Conservation (phyloP, 2,329 filamentous ascomycete species). For the Didymella exigua region DNA sequence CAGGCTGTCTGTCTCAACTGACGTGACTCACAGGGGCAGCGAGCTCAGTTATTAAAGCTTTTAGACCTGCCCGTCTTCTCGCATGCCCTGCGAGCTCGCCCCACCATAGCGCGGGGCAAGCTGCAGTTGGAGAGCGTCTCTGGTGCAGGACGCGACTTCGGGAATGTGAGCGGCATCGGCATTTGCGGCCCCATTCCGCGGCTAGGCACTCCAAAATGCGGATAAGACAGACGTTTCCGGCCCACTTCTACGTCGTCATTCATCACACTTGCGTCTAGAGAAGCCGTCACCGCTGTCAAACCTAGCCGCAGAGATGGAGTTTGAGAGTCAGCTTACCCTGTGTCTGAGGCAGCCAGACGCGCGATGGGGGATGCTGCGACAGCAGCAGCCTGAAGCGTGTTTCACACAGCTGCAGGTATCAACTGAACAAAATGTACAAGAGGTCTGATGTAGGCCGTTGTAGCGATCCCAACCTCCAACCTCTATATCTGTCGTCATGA, state of each 20-base stretch:
- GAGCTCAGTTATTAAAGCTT: too few relatives aligned
- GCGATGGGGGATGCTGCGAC: slow-evolving; percentile 11
- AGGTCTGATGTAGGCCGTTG: neutral
- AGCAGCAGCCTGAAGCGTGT: slow-evolving; percentile 18
- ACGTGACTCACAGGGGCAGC: neutral
- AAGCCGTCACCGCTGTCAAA: neutral
- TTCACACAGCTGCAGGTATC: slow-evolving; percentile 4
- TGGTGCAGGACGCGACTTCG: slow-evolving; percentile 8
- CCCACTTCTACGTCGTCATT: too few relatives aligned
- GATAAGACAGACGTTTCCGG: neutral
- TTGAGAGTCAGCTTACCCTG: neutral
- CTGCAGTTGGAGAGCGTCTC: neutral
- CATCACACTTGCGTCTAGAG: neutral
- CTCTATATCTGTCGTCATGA: neutral
- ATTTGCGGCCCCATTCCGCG: slow-evolving; percentile 5
- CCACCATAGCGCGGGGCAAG: slow-evolving; percentile 17
- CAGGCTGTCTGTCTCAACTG: neutral
- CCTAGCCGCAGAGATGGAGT: neutral
- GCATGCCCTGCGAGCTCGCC: slow-evolving; percentile 11
- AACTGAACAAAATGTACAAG: slow-evolving; percentile 1
- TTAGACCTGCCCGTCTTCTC: neutral
- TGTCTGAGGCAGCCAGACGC: slow-evolving; percentile 9
- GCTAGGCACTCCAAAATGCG: neutral
- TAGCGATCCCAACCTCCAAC: neutral
- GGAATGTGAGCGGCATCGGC: slow-evolving; percentile 10